These are phyloP conservation scores for Cyclotella cryptica DNA, from an alignment of 108 stramenopile species.

Conservation along the genomic window DNA sequence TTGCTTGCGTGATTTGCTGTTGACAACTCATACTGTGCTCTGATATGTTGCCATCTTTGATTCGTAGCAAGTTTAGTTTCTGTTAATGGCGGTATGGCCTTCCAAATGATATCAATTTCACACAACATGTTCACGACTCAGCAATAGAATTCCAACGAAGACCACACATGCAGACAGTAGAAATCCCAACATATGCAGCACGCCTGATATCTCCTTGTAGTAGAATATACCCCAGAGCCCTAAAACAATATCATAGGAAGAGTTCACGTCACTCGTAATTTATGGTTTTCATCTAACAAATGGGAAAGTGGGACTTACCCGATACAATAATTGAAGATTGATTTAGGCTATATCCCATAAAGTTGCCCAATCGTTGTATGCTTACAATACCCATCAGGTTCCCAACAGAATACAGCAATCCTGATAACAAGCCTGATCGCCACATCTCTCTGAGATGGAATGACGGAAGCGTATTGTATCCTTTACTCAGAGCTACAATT, in stretches of 20 bases:
- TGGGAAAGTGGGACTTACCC: conserved; percentile 11
- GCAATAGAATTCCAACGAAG: conserved; percentile 54
- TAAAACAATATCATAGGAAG: not conserved
- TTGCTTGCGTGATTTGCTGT: no score
- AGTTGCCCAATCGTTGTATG: conserved; percentile 77
- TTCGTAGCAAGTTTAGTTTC: no score
- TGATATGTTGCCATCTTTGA: no score
- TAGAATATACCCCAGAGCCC: conserved; percentile 74
- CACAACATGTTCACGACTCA: conserved; percentile 62
- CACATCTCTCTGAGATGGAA: conserved; percentile 70
- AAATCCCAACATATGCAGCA: conserved; percentile 50
- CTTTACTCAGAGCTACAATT: conserved; percentile 38
- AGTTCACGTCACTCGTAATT: not conserved
- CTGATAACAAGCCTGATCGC: conserved; percentile 58
- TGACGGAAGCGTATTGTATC: conserved; percentile 63
- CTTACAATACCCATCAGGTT: conserved; percentile 76
- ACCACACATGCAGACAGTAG: conserved; percentile 44
- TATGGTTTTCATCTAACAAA: not conserved
- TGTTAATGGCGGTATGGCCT: no score
- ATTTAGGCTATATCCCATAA: conserved; percentile 73
- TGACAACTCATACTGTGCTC: no score
- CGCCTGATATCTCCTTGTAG: conserved; percentile 60
- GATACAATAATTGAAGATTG: conserved; percentile 62
- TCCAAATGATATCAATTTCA: no score
- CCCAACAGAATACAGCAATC: conserved; percentile 66